A percentile compares a stretch with the other conserved stretches of the same genome.
Evolutionary conservation across 169 alveolate genomes (phyloP).

Genomic region (Plasmodium billcollinsi): DNA sequence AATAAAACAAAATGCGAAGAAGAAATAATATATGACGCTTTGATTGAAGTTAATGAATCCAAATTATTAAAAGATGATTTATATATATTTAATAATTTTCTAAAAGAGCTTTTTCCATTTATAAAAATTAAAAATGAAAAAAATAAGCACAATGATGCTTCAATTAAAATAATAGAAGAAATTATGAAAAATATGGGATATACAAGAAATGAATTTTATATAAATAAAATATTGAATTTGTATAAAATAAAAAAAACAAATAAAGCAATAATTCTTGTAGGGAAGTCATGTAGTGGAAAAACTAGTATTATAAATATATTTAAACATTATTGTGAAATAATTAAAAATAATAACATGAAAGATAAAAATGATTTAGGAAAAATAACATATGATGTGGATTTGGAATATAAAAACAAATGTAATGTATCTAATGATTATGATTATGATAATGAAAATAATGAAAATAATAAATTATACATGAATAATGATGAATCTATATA

Average conservation of each 20-base stretch:
- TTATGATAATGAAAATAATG: conserved; percentile 15
- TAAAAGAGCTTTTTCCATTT: conserved; percentile 57
- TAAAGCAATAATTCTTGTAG: conserved; percentile 73
- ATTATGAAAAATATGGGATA: conserved; percentile 75
- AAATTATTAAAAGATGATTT: conserved; percentile 68
- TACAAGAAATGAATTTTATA: conserved; percentile 69
- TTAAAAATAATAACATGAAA: conserved; percentile 5
- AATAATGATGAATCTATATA: conserved; percentile 7
- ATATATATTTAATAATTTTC: conserved; percentile 64
- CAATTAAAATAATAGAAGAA: conserved; percentile 48
- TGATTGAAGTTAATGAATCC: conserved; percentile 67
- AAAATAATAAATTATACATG: conserved; percentile 10
- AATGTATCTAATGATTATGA: neutral
- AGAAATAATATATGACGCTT: conserved; percentile 71
- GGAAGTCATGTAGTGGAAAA: conserved; percentile 72
- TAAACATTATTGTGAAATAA: conserved; percentile 63
- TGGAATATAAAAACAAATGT: conserved; percentile 6
- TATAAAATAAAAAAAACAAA: conserved; percentile 75
- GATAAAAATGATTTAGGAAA: neutral
- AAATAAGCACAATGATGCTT: conserved; percentile 41
- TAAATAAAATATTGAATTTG: conserved; percentile 60
- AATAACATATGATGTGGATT: conserved; percentile 11
- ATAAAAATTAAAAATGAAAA: conserved; percentile 46
- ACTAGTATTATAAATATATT: conserved; percentile 68
- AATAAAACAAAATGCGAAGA: conserved; percentile 59